Base-by-base conservation (phyloP, 1,284 basidiomycete species). In the Cutaneotrichosporon dermatis region DNA sequence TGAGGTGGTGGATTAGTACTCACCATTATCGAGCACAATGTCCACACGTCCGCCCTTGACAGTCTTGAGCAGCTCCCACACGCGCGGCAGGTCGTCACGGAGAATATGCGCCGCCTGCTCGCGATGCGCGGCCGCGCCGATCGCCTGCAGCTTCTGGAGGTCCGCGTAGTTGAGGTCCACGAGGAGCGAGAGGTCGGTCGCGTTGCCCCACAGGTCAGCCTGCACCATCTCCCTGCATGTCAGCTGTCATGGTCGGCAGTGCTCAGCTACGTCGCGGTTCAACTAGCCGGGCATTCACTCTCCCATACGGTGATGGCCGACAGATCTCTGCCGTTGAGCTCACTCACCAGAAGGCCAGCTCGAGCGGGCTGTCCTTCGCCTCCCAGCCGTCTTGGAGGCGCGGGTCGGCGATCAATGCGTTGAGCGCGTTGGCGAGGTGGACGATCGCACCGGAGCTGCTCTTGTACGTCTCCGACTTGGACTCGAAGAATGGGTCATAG, bases 1-100 rank as follows among this genome's bases (percentile, higher is more conserved):
- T 44, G 43, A 4, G 15, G n/a, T 16, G 42, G 13, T 12, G 10
- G 11, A 40, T 40, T 40, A 40, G 12, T 0, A 66, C 83, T 66
- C 67, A 88, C 91, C 86, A 72, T 98, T 98, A 76, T 98, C 95
- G 35, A 99, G 80, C 2, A 98, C 85, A 62, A 98, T 87, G 75
- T 99, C 95, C 13, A 95, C 81, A 7, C 88, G 81, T 0, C 82
- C 85, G 57, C 80, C 77, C 53, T 83, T 81, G 25, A 79, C 52
- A 74, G 48, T 79, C 62, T 83, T 84, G 45, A 97, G 70, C 69
- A 90, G 83, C 0, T 83, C 73, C 92, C 93, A 98, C 8, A 86
- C 86, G 13, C 79, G 77, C 40, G 84, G 82, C 68, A 93, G 85
- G 70, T 98, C 91, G 69, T 97, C 89, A 55, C 84, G 85, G 13